Evolutionary conservation across 2,329 filamentous ascomycete genomes (phyloP), one percentile per base, ranked within the genome.

Genomic region (Aspergillus fructus): DNA sequence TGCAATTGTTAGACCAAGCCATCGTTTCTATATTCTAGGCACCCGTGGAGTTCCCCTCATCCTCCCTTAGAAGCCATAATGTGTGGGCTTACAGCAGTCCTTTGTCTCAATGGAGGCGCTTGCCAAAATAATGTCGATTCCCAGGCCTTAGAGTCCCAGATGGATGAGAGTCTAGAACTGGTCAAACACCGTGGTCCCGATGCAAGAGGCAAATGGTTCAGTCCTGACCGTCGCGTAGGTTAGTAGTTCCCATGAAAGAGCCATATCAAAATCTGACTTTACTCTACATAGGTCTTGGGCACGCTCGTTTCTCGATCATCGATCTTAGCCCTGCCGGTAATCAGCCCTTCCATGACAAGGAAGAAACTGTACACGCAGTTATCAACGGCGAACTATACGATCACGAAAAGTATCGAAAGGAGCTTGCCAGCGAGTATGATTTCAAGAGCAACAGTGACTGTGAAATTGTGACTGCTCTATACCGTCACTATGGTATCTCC

Each of bases 341-440:
- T 4, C 82, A 84, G 61, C 82, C 82, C 2, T 67, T 81, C 46
- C 74, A 78, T 53, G 70, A 73, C 59, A 56, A 63, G 9, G 68
- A 75, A 15, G 66, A 68, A 19, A 60, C 61, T 1, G 72, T 85
- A 17, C 82, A 85, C 64, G 82, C 81, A 2, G 78, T 85, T n/a
- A 80, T 85, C 23, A 85, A 84, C 57, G 83, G 84, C 27, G 83
- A 85, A 66, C 74, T 86, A n/a, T 86, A 86, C 65, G 80, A 82
- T 62, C 74, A 79, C 56, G 79, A 83, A 49, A 63, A 68, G 11
- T 73, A 82, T 12, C 75, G 80, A 23, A 62, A 62, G 6, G 63
- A 74, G 11, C 67, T 79, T 19, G 56, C 66, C 2, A 58, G 73
- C 2, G 71, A 71, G 49, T 82, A 82, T 66, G 48, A 63, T 2